phyloP scores from a whole-genome alignment of 495 filamentous ascomycete genomes.

The Rusavskia elegans region DNA sequence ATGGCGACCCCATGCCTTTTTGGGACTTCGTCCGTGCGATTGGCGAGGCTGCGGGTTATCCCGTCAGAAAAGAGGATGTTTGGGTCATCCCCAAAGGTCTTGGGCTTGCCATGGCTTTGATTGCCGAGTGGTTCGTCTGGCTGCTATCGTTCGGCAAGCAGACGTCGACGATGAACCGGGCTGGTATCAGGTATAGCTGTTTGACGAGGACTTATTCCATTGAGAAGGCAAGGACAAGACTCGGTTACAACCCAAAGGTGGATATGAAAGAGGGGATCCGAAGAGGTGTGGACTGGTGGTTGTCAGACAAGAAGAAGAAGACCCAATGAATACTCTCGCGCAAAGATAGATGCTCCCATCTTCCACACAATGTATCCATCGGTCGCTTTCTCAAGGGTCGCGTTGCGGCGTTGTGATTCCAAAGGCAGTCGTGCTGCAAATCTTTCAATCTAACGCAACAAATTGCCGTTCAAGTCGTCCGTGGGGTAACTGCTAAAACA shows the following conservation, averaged over 20 bases:
- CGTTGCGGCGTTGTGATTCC: too few species aligned
- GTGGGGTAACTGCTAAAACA: too few species aligned
- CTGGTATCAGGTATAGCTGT: slow-evolving; percentile 50
- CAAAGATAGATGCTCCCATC: too few species aligned
- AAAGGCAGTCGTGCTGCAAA: too few species aligned
- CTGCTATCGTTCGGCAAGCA: slow-evolving; percentile 44
- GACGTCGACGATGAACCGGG: slow-evolving; percentile 36
- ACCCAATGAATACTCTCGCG: too few species aligned
- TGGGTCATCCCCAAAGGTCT: too few species aligned
- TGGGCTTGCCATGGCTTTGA: slow-evolving; percentile 38
- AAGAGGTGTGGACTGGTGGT: slow-evolving; percentile 39
- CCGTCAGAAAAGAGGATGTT: slow-evolving; percentile 2
- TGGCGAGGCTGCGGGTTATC: slow-evolving; percentile 57
- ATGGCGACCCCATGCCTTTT: slow-evolving; percentile 83
- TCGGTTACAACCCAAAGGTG: slow-evolving; percentile 52
- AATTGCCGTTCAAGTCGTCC: too few species aligned
- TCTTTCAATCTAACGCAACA: too few species aligned
- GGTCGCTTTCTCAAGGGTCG: too few species aligned
- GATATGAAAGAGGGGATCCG: slow-evolving; percentile 48
- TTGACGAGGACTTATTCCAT: slow-evolving; percentile 27
- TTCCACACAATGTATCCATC: too few species aligned
- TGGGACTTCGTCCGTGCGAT: slow-evolving; percentile 79
- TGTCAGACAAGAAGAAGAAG: too few species aligned
- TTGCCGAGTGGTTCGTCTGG: slow-evolving; percentile 42
- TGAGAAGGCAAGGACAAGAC: slow-evolving; percentile 49